Evolutionary conservation across 768 basidiomycete species (phyloP), one percentile per base, ranked within the genome.

Genomic region (Podaxis sp.): DNA sequence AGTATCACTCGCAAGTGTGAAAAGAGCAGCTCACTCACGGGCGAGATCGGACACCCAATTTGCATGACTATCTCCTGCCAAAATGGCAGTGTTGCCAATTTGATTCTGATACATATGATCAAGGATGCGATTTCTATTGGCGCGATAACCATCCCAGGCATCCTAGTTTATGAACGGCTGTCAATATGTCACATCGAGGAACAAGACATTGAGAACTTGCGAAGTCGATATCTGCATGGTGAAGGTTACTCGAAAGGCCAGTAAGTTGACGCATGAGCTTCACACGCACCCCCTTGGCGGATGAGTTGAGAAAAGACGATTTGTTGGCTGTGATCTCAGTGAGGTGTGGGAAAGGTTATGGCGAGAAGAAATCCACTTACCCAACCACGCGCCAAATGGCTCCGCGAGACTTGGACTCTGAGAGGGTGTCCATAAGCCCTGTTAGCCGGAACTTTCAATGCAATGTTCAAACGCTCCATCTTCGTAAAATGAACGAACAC

Each of bases 1-100:
- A 28, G 25, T 14, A 4, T 7, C 6, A 18, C 36, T 23, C 11
- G 47, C 5, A 11, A 14, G 21, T 7, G 23, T 27, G 32, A 32
- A 37, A 28, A 23, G 5, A 54, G 10, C 28, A 16, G 11, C 10
- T 13, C 18, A 55, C 59, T 55, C 21, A 61, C 82, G 79, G 38
- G 81, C 78, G 14, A 83, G 74, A 65, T 86, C 83, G 46, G 80
- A 83, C 13, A 80, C 83, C 84, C 84, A 85, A 67, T 83, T 84
- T 4, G 82, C 82, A 65, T 86, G 84, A 55, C 81, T 82, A 65
- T 87, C 85, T 11, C 85, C 83, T n/a, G 84, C 75, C n/a, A 86
- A 73, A 56, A 85, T 78, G 60, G 85, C 67, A 0, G 80, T 80
- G 66, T 85, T 85, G 70, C 71, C 74, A 58, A 86, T 84, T 50